Evolutionary conservation across 805 yeast genomes (phyloP).

Genomic region (Saccharomycopsis javanensis): DNA sequence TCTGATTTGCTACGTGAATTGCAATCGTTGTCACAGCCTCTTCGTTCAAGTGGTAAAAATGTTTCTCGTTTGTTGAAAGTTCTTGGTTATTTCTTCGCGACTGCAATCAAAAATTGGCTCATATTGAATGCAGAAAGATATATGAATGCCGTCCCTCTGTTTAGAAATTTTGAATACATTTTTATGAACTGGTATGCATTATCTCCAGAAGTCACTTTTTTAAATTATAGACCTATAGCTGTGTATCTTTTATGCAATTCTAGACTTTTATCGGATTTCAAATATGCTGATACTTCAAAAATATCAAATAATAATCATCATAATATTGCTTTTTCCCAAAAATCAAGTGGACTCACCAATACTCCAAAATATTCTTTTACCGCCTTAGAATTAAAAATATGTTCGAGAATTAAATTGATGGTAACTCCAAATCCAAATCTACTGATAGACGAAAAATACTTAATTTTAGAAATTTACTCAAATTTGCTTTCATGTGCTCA

Average conservation of each 20-base stretch:
- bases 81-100: background rate
- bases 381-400: slow-evolving; percentile 5
- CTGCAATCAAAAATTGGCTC: background rate
- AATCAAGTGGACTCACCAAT: background rate
- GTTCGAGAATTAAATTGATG: background rate
- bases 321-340: background rate
- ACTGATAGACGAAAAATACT: slow-evolving; percentile 9
- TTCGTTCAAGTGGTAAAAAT: background rate
- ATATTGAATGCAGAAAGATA: background rate
- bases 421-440: background rate
- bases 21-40: background rate
- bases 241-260: slow-evolving; percentile 1
- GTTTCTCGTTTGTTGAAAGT: background rate
- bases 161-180: background rate
- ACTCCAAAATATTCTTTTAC: background rate
- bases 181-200: background rate
- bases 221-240: background rate
- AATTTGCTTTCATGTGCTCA: slow-evolving; percentile 4
- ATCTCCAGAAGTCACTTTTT: background rate
- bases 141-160: background rate
- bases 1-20: background rate
- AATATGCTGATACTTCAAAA: background rate
- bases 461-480: slow-evolving; percentile 2
- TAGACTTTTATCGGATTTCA: background rate
- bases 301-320: background rate